Evolutionary conservation across 495 filamentous ascomycete genomes (phyloP).

Genomic region (Daldinia caldariorum): DNA sequence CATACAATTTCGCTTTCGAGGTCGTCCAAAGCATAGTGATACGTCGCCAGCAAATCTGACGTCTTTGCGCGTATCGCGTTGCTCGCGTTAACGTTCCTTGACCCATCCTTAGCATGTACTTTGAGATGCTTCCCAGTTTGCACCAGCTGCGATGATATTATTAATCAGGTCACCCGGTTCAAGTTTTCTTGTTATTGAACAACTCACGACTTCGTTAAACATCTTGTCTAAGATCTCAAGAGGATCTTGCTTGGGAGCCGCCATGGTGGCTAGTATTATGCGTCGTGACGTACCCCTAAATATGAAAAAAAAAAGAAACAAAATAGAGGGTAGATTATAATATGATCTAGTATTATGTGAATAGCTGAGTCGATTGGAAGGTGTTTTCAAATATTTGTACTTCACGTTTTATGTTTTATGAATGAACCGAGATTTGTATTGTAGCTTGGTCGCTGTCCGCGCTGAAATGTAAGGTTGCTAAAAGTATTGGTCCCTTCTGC

Average conservation of each 20-base stretch:
- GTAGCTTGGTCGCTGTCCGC: background rate
- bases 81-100: slow-evolving; percentile 45
- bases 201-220: slow-evolving; percentile 60
- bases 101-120: slow-evolving; percentile 52
- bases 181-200: background rate
- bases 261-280: slow-evolving; percentile 43
- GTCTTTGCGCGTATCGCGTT: slow-evolving; percentile 50
- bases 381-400: too few relatives aligned
- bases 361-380: background rate
- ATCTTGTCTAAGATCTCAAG: slow-evolving; percentile 56
- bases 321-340: background rate
- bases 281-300: background rate
- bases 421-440: background rate
- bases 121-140: slow-evolving; percentile 61
- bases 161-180: slow-evolving; percentile 16
- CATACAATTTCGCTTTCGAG: slow-evolving; percentile 64
- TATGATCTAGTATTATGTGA: background rate
- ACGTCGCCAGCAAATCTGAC: slow-evolving; percentile 52
- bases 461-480: slow-evolving; percentile 2
- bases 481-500: background rate
- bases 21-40: slow-evolving; percentile 62
- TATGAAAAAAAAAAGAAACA: background rate
- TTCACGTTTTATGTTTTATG: too few relatives aligned
- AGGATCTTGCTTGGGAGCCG: slow-evolving; percentile 48
- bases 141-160: slow-evolving; percentile 54